Evolutionary conservation across 352 stramenopile species (phyloP), one percentile per base, ranked within the genome.

Genomic region (Globisporangium spinosum): DNA sequence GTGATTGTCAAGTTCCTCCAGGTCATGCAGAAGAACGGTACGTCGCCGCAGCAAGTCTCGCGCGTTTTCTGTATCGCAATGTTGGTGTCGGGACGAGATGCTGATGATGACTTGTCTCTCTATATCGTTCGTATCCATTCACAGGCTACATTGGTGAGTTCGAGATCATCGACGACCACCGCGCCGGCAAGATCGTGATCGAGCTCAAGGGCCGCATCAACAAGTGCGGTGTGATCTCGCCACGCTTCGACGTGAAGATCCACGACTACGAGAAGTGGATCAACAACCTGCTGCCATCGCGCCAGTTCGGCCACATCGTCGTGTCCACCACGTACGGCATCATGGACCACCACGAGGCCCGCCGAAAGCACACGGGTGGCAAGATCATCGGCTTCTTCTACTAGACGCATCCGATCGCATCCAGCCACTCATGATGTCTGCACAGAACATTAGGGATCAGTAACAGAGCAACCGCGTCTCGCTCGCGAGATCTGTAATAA

Each of bases 321-420:
- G 71, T 96, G 49, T 89, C 77, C 69, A 96, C 89, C 55, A 96
- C 89, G 68, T 96, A 92, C 79, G 89, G 89, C 79, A 96, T 96
- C 83, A 96, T 96, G 89, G 89, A 96, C 82, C 89, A 96, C 83
- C 87, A 94, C 82, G 89, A 96, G 76, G 98, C 98, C 59, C 96
- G 97, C 78, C 95, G 97, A 77, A 99, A 99, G 97, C 98, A 99
- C 89, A 99, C 97, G 57, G 98, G 98, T 97, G 98, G 98, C 80
- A 99, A 99, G 93, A 90, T 99, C 85, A 95, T 99, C 70, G 98
- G 98, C 71, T 99, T 99, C 87, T 99, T 99, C 89, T 99, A 99
- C 87, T 99, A 98, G 84, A 69, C 51, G 32, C 13, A 32, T 32
- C 27, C 23, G 22, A 13, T 47, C 7, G 12, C 22, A 20, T 57